phyloP scores from a whole-genome alignment of 2,329 filamentous ascomycete genomes.

The Fusarium fracticaudum region DNA sequence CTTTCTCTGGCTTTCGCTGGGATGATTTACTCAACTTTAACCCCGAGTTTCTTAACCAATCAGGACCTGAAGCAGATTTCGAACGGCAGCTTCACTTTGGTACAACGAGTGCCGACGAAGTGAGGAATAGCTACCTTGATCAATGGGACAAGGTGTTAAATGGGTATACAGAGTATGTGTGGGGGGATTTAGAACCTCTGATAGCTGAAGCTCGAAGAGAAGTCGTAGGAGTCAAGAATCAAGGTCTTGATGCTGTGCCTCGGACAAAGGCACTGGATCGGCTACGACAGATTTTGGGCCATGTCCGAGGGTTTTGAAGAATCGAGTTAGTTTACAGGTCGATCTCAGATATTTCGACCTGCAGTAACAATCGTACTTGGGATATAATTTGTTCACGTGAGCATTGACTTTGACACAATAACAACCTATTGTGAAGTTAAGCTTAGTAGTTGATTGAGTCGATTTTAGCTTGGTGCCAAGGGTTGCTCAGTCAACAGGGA shows the following conservation, averaged over 20 bases:
- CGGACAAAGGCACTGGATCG: constrained; percentile 48
- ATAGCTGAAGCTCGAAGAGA: constrained; percentile 66
- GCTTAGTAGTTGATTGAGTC: not conserved
- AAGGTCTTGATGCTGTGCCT: constrained; percentile 25
- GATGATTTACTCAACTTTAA: constrained; percentile 61
- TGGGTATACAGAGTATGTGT: constrained; percentile 72
- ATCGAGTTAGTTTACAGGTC: not conserved
- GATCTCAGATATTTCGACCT: not conserved
- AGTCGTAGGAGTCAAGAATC: constrained; percentile 53
- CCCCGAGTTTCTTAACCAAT: constrained; percentile 52
- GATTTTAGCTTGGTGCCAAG: not conserved
- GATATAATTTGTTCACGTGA: not conserved
- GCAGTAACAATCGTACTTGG: not conserved
- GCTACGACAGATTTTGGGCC: constrained; percentile 50
- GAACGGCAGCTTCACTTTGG: constrained; percentile 50
- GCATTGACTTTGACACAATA: not conserved
- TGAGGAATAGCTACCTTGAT: constrained; percentile 58
- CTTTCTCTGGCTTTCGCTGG: constrained; percentile 46
- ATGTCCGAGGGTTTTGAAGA: constrained; percentile 46
- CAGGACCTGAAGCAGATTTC: constrained; percentile 27
- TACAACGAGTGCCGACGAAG: constrained; percentile 49
- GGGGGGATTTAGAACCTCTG: constrained; percentile 69
- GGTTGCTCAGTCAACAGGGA: constrained; percentile 47
- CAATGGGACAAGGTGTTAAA: constrained; percentile 67
- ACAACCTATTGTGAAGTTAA: not conserved